Percentiles rank a stretch among this genome's conserved stretches.
These are phyloP conservation scores for Huntiella bhutanensis DNA, from an alignment of 2,329 filamentous ascomycete genomes.

Conservation along the genomic window DNA sequence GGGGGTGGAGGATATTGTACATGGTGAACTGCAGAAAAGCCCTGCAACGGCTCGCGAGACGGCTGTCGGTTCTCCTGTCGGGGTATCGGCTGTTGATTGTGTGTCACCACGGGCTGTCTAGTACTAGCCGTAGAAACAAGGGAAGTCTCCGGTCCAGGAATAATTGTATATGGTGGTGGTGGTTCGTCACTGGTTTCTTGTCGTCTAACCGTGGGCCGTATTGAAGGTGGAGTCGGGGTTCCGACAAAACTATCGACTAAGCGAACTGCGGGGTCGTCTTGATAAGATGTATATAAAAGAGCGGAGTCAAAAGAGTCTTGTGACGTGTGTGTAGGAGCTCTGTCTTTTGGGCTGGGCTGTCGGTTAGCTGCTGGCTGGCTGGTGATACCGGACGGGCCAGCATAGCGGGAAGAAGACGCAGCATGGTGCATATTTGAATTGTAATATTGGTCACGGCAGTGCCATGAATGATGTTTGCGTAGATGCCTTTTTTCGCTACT, in stretches of 20 bases:
- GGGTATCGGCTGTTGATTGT: not conserved
- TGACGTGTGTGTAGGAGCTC: not conserved
- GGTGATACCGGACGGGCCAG: too few relatives aligned
- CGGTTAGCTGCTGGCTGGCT: too few relatives aligned
- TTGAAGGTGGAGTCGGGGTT: not conserved
- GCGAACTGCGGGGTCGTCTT: not conserved
- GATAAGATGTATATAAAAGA: not conserved
- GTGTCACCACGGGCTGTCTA: not conserved
- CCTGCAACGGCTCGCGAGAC: too few relatives aligned
- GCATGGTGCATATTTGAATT: too few relatives aligned
- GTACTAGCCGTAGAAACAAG: not conserved
- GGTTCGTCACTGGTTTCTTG: not conserved
- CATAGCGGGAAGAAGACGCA: too few relatives aligned
- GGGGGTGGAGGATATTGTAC: too few relatives aligned
- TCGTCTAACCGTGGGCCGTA: not conserved
- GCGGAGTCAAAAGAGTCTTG: not conserved
- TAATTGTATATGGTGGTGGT: not conserved
- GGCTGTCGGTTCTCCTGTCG: too few relatives aligned
- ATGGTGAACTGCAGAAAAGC: too few relatives aligned
- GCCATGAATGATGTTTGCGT: too few relatives aligned
- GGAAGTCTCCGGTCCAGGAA: not conserved
- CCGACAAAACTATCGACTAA: not conserved
- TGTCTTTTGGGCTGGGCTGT: too few relatives aligned
- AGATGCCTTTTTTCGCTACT: too few relatives aligned
- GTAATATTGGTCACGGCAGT: too few relatives aligned